Percentiles rank a stretch among this genome's conserved stretches.
phyloP scores from a whole-genome alignment of 2,329 filamentous ascomycete species.

The Mycosphaerella sp. region DNA sequence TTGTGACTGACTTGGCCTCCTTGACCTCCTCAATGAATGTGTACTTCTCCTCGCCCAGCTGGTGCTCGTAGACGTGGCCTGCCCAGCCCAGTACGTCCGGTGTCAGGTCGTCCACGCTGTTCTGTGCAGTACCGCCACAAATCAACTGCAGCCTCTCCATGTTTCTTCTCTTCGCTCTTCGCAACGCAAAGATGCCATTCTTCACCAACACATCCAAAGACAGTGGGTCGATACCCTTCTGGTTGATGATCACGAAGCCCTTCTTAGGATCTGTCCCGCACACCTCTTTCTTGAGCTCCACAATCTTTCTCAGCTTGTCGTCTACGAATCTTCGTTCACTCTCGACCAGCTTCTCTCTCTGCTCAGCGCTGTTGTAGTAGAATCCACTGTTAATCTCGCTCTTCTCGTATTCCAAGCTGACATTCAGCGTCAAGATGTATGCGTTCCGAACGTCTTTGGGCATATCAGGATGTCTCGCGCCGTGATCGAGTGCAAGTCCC shows the following conservation, averaged over 20 bases:
- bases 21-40: constrained; percentile 99
- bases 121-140: constrained; percentile 85
- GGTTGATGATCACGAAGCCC: constrained; percentile 96
- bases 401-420: constrained; percentile 97
- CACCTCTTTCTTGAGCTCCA: constrained; percentile 95
- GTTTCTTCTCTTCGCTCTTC: constrained; percentile 93
- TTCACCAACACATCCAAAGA: constrained; percentile 95
- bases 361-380: constrained; percentile 96
- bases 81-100: constrained; percentile 92
- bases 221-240: constrained; percentile 97
- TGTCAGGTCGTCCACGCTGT: constrained; percentile 89
- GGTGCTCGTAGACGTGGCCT: constrained; percentile 93
- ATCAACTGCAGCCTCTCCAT: constrained; percentile 97
- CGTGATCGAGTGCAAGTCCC: constrained; percentile 88
- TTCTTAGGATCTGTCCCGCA: constrained; percentile 91
- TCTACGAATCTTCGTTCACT: constrained; percentile 95
- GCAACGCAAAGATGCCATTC: constrained; percentile 92
- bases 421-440: constrained; percentile 89
- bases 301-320: constrained; percentile 93
- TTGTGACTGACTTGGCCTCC: constrained; percentile 94
- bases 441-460: constrained; percentile 94
- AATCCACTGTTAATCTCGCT: constrained; percentile 98
- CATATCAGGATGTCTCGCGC: constrained; percentile 96
- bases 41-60: constrained; percentile 97
- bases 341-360: constrained; percentile 96